These are phyloP conservation scores for Lecanicillium sp. DNA, from an alignment of 2,329 filamentous ascomycete genomes.

Conservation along the genomic window DNA sequence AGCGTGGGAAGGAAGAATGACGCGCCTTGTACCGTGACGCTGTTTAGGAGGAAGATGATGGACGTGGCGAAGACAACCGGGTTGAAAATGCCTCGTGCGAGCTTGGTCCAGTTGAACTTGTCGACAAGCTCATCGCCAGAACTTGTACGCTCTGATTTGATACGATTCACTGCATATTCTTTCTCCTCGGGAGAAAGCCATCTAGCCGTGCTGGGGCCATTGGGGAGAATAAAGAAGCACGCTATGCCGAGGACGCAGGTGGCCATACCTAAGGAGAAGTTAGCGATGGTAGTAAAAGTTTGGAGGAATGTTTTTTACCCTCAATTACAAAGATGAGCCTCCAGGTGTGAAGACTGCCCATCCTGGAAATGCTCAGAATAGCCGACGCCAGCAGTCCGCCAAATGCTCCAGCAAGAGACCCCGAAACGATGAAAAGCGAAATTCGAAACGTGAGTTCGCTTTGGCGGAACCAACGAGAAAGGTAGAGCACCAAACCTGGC, in stretches of 20 bases:
- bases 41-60: slow-evolving; percentile 55
- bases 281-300: not conserved
- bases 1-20: slow-evolving; percentile 67
- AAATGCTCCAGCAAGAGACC: slow-evolving; percentile 57
- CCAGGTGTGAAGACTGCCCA: slow-evolving; percentile 51
- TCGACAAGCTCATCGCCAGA: slow-evolving; percentile 49
- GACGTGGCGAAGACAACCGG: slow-evolving; percentile 44
- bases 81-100: slow-evolving; percentile 52
- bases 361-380: slow-evolving; percentile 49
- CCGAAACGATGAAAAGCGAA: slow-evolving; percentile 57
- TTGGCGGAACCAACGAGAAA: slow-evolving; percentile 55
- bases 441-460: slow-evolving; percentile 55
- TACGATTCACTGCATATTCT: slow-evolving; percentile 50
- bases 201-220: slow-evolving; percentile 54
- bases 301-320: slow-evolving; percentile 19
- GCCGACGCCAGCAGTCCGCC: slow-evolving; percentile 55
- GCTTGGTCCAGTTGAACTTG: slow-evolving; percentile 50
- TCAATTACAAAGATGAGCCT: slow-evolving; percentile 68
- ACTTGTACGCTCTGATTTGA: slow-evolving; percentile 49
- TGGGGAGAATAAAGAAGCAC: slow-evolving; percentile 55
- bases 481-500: slow-evolving; percentile 58
- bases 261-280: slow-evolving; percentile 37
- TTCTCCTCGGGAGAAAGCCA: slow-evolving; percentile 60
- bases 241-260: slow-evolving; percentile 43
- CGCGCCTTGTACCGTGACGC: slow-evolving; percentile 64